Conservation (phyloP, 208 protist species). For the Leishmania guyanensis region DNA sequence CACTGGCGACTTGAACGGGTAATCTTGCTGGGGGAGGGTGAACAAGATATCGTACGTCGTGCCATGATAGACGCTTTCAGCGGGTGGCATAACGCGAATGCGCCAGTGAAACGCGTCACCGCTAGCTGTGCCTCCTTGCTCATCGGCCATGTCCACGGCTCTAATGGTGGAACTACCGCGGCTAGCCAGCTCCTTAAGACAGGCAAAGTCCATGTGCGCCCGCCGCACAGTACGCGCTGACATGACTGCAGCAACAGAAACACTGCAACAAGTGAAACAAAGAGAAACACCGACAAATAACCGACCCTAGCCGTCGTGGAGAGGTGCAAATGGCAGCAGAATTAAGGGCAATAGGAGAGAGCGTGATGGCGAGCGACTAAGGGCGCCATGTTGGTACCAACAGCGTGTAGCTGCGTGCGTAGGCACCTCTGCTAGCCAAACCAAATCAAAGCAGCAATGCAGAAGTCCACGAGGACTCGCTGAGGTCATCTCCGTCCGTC, state of each 20-base stretch:
- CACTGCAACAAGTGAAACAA: not conserved
- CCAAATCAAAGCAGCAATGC: not conserved
- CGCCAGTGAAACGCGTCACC: constrained; percentile 52
- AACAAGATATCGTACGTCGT: constrained; percentile 49
- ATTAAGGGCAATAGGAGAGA: not conserved
- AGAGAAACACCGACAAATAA: not conserved
- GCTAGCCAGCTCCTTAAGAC: constrained; percentile 22
- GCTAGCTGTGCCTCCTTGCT: constrained; percentile 8
- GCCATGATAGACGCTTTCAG: constrained; percentile 50
- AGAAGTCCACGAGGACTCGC: not conserved
- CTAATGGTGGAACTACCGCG: constrained; percentile 6
- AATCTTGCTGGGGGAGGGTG: constrained; percentile 41
- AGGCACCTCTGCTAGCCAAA: not conserved
- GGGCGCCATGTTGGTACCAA: not conserved
- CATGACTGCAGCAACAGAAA: constrained; percentile 10
- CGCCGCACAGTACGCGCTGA: constrained; percentile 30
- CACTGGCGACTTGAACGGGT: constrained; percentile 62
- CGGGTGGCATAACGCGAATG: constrained; percentile 38
- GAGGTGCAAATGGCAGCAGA: not conserved
- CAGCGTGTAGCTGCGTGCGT: not conserved
- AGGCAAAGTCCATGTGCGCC: constrained; percentile 41
- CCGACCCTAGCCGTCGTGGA: not conserved
- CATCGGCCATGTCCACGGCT: constrained; percentile 17
- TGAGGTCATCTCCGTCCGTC: not conserved
- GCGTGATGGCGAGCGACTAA: not conserved